Evolutionary conservation across 2,329 filamentous ascomycete genomes (phyloP).

Genomic region (Colletotrichum chlorophyti): DNA sequence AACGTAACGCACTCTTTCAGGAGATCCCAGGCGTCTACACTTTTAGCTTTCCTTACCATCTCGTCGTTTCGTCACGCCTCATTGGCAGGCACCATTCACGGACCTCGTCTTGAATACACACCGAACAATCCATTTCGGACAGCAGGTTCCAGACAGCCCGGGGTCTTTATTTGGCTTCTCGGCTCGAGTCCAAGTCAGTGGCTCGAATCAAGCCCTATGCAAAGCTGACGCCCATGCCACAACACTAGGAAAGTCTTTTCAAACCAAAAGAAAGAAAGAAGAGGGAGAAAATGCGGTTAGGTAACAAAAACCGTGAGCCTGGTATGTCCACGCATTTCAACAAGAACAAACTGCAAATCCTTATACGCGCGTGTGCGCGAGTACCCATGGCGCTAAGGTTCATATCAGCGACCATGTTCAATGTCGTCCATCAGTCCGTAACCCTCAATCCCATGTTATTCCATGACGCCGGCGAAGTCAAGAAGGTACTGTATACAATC

Average conservation of each 20-base stretch:
- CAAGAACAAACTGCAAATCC: constrained; percentile 22
- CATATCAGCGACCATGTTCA: constrained; percentile 31
- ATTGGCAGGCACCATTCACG: no score
- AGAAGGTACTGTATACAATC: constrained; percentile 26
- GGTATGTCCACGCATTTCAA: constrained; percentile 25
- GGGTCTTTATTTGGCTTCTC: constrained; percentile 11
- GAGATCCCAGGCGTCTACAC: no score
- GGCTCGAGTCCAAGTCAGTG: constrained; percentile 1
- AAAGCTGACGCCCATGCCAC: constrained; percentile 13
- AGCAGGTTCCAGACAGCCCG: constrained; percentile 16
- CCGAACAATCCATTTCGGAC: no score
- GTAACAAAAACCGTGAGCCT: background rate
- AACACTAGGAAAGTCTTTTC: constrained; percentile 7
- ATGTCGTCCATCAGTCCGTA: constrained; percentile 27
- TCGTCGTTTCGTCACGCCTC: no score
- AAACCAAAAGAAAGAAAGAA: constrained; percentile 18
- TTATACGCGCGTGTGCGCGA: constrained; percentile 10
- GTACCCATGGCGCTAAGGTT: constrained; percentile 32
- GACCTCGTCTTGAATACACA: no score
- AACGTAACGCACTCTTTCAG: no score
- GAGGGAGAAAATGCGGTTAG: background rate
- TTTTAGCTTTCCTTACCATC: no score
- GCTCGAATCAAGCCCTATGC: constrained; percentile 9
- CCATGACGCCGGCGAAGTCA: constrained; percentile 25
- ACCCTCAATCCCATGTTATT: constrained; percentile 22